Evolutionary conservation across 345 rosid genomes (phyloP).

Genomic region (Rubroshorea leprosula): DNA sequence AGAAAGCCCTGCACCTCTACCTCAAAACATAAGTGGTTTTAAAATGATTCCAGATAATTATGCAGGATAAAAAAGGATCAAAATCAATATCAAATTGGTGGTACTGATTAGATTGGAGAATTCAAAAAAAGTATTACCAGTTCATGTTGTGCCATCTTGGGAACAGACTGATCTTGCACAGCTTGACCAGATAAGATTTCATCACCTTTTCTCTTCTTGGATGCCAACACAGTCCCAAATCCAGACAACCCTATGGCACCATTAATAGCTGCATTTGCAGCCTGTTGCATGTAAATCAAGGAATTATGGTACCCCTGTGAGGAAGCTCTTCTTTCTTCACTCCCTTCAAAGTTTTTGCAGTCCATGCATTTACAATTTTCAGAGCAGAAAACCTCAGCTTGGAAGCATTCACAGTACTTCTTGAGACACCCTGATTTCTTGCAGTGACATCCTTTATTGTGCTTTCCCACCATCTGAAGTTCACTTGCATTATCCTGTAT

Average conservation of each 20-base stretch:
- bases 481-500: slow-evolving; percentile 48
- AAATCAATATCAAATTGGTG: background rate
- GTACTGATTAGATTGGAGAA: slow-evolving; percentile 7
- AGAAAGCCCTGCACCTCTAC: too few species aligned
- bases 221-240: slow-evolving; percentile 32
- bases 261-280: slow-evolving; percentile 65
- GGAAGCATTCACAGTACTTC: slow-evolving; percentile 92
- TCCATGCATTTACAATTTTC: slow-evolving; percentile 83
- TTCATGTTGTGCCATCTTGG: slow-evolving; percentile 21
- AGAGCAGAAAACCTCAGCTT: slow-evolving; percentile 73
- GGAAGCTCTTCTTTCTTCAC: slow-evolving; percentile 53
- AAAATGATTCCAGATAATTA: background rate
- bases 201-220: slow-evolving; percentile 53
- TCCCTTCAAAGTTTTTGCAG: slow-evolving; percentile 77
- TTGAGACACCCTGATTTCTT: slow-evolving; percentile 89
- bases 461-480: slow-evolving; percentile 51
- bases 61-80: background rate
- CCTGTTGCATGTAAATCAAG: slow-evolving; percentile 44
- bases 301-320: slow-evolving; percentile 39
- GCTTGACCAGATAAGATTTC: slow-evolving; percentile 28
- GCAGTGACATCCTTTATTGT: slow-evolving; percentile 86
- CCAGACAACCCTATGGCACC: slow-evolving; percentile 64
- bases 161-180: slow-evolving; percentile 25
- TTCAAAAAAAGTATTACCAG: slow-evolving; percentile 30
- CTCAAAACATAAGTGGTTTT: background rate